Evolutionary conservation across 495 filamentous ascomycete species (phyloP).

Genomic region (Cetradonia linearis): DNA sequence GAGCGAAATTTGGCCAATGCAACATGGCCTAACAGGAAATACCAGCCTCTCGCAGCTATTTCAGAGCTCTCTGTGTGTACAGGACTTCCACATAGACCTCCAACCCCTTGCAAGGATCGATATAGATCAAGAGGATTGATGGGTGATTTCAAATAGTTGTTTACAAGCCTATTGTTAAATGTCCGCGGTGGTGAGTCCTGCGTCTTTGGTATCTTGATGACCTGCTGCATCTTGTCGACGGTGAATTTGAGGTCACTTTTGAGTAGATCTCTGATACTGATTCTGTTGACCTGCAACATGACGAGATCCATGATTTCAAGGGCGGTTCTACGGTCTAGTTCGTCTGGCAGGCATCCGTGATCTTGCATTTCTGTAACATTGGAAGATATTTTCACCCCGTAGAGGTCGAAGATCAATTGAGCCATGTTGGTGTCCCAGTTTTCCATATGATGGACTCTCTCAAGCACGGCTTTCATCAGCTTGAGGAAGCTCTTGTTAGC

Average conservation of each 20-base stretch:
- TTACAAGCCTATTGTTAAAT: slow-evolving; percentile 66
- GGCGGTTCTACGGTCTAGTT: slow-evolving; percentile 65
- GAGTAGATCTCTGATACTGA: slow-evolving; percentile 82
- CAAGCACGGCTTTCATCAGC: slow-evolving; percentile 71
- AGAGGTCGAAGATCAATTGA: slow-evolving; percentile 80
- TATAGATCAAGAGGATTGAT: slow-evolving; percentile 77
- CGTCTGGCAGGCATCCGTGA: slow-evolving; percentile 64
- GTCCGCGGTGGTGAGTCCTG: slow-evolving; percentile 48
- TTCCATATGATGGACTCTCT: slow-evolving; percentile 50
- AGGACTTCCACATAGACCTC: slow-evolving; percentile 46
- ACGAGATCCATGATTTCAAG: slow-evolving; percentile 73
- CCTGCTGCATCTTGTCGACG: slow-evolving; percentile 79
- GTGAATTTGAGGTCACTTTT: slow-evolving; percentile 80
- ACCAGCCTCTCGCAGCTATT: slow-evolving; percentile 80
- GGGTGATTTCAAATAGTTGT: slow-evolving; percentile 63
- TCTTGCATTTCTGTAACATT: slow-evolving; percentile 57
- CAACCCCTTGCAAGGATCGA: slow-evolving; percentile 63
- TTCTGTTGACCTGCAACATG: slow-evolving; percentile 63
- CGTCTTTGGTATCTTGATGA: slow-evolving; percentile 55
- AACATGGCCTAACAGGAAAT: slow-evolving; percentile 81
- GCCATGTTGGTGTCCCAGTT: slow-evolving; percentile 69
- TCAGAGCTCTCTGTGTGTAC: slow-evolving; percentile 42
- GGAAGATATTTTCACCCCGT: slow-evolving; percentile 69
- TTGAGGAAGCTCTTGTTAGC: slow-evolving; percentile 80
- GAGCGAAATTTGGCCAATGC: slow-evolving; percentile 78